Conservation (phyloP, 2,329 filamentous ascomycete genomes). For the Fusarium pseudocircinatum region DNA sequence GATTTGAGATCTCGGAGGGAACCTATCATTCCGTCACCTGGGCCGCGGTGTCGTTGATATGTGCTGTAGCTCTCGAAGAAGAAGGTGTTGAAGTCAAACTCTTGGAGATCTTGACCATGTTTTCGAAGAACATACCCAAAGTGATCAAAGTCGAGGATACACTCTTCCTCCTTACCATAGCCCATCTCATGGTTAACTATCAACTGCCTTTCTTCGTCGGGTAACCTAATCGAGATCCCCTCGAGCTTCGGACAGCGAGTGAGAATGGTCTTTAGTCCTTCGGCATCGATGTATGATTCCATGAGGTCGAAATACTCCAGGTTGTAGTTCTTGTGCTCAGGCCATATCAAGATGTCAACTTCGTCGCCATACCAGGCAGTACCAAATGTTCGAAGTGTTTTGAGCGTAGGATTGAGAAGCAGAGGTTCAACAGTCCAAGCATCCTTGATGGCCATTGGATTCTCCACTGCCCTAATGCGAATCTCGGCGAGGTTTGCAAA, state of each 20-base stretch:
- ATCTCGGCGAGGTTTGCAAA: slow-evolving; percentile 11
- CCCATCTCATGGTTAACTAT: background rate
- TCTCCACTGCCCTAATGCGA: background rate
- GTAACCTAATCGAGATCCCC: background rate
- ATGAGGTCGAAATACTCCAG: background rate
- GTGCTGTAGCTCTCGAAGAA: background rate
- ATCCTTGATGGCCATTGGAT: rapidly evolving
- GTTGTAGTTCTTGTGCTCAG: background rate
- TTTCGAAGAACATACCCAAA: background rate
- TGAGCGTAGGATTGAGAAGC: background rate
- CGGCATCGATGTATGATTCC: background rate
- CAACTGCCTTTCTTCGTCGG: rapidly evolving
- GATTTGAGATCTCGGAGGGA: slow-evolving; percentile 1
- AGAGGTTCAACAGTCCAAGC: background rate
- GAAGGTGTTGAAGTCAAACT: background rate
- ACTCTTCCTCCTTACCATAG: rapidly evolving
- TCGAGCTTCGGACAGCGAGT: background rate
- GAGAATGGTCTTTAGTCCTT: background rate
- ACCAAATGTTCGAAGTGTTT: background rate
- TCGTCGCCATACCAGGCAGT: background rate
- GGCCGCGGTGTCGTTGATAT: rapidly evolving
- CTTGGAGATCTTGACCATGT: background rate
- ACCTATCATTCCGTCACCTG: background rate
- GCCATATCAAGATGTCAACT: rapidly evolving
- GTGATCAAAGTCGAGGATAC: rapidly evolving